phyloP scores from a whole-genome alignment of 2,329 filamentous ascomycete genomes.

The Penicillium sp. region DNA sequence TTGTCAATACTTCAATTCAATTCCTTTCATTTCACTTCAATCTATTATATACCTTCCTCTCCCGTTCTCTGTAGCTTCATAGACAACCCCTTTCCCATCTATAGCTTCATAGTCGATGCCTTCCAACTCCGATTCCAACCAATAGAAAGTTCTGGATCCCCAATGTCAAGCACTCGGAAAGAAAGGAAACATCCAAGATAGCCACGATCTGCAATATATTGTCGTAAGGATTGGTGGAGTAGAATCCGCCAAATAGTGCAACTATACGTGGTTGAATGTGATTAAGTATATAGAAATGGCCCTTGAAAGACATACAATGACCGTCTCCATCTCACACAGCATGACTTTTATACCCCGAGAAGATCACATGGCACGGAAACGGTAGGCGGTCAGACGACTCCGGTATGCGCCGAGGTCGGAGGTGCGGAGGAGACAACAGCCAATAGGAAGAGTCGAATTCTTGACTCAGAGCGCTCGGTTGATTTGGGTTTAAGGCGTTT shows the following conservation, averaged over 20 bases:
- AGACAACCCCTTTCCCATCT: no score
- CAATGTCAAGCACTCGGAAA: no score
- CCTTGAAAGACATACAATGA: neutral
- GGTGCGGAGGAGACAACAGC: slow-evolving; percentile 15
- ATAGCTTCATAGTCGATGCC: no score
- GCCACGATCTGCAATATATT: no score
- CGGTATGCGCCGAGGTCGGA: slow-evolving; percentile 29
- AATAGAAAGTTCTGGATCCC: no score
- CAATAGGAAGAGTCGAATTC: slow-evolving; percentile 27
- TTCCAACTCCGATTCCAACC: no score
- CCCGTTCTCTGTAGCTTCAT: no score
- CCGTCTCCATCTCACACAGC: slow-evolving; percentile 1
- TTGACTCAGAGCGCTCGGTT: slow-evolving; percentile 22
- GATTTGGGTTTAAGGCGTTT: slow-evolving; percentile 22
- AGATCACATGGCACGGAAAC: slow-evolving; percentile 8
- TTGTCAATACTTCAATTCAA: no score
- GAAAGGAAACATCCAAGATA: no score
- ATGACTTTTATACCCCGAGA: slow-evolving; percentile 3
- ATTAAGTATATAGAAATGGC: neutral
- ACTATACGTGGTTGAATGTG: neutral
- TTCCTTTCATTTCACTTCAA: no score
- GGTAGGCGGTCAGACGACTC: slow-evolving; percentile 15
- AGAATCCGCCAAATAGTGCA: neutral
- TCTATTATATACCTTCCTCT: no score
- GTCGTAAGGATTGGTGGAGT: no score